These are phyloP conservation scores for Atkinsonella hypoxylon DNA, from an alignment of 2,329 filamentous ascomycete genomes.

Conservation along the genomic window DNA sequence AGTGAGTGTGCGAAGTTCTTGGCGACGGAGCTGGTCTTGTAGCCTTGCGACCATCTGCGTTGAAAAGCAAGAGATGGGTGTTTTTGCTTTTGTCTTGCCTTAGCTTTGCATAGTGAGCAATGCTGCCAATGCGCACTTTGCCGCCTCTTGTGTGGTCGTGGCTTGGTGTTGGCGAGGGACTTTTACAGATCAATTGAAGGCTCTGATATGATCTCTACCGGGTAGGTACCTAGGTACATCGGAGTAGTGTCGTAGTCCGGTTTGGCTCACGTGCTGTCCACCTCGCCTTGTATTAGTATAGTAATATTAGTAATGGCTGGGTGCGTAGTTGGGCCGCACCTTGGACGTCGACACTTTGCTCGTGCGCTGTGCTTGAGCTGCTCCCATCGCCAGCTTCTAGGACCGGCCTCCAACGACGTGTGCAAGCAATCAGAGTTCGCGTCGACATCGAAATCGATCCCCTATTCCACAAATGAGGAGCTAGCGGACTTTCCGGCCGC, in stretches of 20 bases:
- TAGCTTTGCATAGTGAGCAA: too few species aligned
- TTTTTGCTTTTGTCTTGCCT: too few species aligned
- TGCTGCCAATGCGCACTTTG: neutral
- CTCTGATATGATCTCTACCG: neutral
- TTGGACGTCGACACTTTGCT: too few species aligned
- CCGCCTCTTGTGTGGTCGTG: neutral
- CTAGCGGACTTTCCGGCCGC: neutral
- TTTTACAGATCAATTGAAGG: neutral
- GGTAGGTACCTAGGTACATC: too few species aligned
- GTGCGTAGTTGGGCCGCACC: too few species aligned
- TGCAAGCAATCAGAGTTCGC: neutral
- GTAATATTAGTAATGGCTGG: too few species aligned
- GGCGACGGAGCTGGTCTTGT: constrained; percentile 9
- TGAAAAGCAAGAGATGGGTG: too few species aligned
- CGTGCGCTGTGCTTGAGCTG: too few species aligned
- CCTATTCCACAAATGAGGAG: neutral
- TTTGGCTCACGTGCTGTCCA: too few species aligned
- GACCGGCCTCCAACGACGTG: neutral
- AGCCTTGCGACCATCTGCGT: constrained; percentile 10
- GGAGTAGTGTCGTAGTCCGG: too few species aligned
- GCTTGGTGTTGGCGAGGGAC: neutral
- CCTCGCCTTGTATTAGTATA: too few species aligned
- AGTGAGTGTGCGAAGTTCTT: constrained; percentile 9
- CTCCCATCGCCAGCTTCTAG: too few species aligned
- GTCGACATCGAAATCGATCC: neutral